These are phyloP conservation scores for Sporopachydermia quercuum DNA, from an alignment of 805 yeast species.

Conservation along the genomic window DNA sequence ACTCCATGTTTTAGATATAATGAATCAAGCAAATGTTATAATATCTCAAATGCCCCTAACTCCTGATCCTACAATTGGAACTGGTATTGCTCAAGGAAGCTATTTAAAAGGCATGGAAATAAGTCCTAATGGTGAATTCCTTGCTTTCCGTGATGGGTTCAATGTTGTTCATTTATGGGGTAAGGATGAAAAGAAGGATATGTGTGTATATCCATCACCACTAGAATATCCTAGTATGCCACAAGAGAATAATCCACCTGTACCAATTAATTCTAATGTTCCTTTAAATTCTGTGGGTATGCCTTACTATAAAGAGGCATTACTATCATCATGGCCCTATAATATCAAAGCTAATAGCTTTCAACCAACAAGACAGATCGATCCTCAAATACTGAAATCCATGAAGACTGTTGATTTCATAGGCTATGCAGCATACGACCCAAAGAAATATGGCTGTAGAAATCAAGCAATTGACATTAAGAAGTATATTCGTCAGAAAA, in stretches of 20 bases:
- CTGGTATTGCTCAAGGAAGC: constrained; percentile 22
- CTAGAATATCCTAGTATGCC: constrained; percentile 42
- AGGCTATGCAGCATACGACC: constrained; percentile 38
- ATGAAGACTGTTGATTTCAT: constrained; percentile 23
- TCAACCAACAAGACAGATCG: constrained; percentile 39
- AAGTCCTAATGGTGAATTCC: constrained; percentile 60
- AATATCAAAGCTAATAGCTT: constrained; percentile 36
- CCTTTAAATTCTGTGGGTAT: constrained; percentile 68
- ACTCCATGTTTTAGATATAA: constrained; percentile 71
- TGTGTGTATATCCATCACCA: constrained; percentile 26
- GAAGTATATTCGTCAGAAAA: constrained; percentile 10
- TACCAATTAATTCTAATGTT: constrained; percentile 25
- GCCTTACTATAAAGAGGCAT: constrained; percentile 68
- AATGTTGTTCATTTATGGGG: constrained; percentile 60
- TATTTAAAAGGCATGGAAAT: constrained; percentile 36
- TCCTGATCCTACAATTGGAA: constrained; percentile 18
- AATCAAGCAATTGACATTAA: constrained; percentile 23
- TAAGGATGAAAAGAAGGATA: constrained; percentile 28
- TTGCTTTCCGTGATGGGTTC: constrained; percentile 53
- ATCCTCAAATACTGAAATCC: constrained; percentile 28
- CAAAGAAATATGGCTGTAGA: constrained; percentile 39
- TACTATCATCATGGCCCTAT: constrained; percentile 73
- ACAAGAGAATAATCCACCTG: constrained; percentile 11
- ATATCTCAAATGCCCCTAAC: constrained; percentile 41
- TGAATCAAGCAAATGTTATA: constrained; percentile 54